Evolutionary conservation across 2,329 filamentous ascomycete species (phyloP).

Genomic region (Dothiorella sarmentorum): DNA sequence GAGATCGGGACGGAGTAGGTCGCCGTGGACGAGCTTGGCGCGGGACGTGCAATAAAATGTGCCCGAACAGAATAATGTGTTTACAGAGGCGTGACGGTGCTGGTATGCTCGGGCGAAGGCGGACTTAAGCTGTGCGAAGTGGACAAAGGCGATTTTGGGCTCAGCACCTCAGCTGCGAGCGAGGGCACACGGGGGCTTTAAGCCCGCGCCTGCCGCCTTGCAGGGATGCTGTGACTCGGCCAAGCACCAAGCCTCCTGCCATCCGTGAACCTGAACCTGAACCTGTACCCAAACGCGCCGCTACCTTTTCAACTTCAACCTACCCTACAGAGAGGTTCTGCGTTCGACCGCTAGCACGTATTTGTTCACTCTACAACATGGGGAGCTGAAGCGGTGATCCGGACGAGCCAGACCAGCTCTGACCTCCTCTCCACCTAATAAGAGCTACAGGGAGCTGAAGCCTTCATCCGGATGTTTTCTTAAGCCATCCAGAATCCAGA

Average conservation of each 20-base stretch:
- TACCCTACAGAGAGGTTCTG: neutral
- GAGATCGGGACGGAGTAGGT: constrained; percentile 10
- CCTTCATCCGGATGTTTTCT: no score
- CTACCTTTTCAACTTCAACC: neutral
- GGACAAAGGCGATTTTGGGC: constrained; percentile 2
- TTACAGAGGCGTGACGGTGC: neutral
- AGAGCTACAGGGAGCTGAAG: no score
- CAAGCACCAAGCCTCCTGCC: no score
- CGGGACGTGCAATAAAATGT: neutral
- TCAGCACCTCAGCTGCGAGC: constrained; percentile 7
- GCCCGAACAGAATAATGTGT: neutral
- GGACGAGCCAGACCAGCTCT: no score
- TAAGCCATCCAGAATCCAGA: no score
- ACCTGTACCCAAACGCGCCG: neutral
- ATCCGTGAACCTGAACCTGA: no score
- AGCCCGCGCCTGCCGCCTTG: constrained; percentile 10
- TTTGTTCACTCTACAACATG: no score
- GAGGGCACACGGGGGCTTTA: constrained; percentile 11
- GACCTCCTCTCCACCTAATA: no score
- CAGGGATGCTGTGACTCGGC: constrained; percentile 1
- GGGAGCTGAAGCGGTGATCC: no score
- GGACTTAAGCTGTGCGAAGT: constrained; percentile 7
- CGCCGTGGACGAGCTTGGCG: constrained; percentile 6
- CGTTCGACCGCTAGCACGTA: no score
- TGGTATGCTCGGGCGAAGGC: neutral